A percentile compares a stretch with the other conserved stretches of the same genome.
phyloP scores from a whole-genome alignment of 768 basidiomycete species.

The Mycena maculata region DNA sequence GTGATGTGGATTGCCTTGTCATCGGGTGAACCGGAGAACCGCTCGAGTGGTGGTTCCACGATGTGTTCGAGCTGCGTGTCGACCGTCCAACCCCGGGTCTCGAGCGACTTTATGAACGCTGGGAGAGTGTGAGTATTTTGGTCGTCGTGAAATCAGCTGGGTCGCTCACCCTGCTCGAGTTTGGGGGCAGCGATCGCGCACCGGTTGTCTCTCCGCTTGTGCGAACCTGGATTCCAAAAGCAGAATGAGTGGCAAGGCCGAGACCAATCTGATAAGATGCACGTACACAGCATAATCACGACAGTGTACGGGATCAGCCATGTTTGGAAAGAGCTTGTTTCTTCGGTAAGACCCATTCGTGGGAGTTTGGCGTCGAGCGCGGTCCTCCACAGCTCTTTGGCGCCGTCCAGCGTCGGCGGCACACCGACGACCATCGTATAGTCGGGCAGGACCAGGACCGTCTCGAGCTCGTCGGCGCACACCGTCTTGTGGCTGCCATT shows the following conservation, averaged over 20 bases:
- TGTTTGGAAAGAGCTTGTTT: constrained; percentile 65
- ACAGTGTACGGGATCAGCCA: constrained; percentile 92
- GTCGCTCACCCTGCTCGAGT: constrained; percentile 71
- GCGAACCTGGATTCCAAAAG: constrained; percentile 74
- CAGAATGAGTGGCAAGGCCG: constrained; percentile 23
- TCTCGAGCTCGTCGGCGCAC: constrained; percentile 75
- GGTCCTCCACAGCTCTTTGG: constrained; percentile 73
- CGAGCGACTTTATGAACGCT: constrained; percentile 75
- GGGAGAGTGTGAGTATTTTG: constrained; percentile 17
- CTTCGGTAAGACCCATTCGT: constrained; percentile 56
- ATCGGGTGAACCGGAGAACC: constrained; percentile 60
- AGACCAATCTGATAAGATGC: constrained; percentile 23
- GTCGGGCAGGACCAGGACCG: constrained; percentile 92
- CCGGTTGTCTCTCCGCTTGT: constrained; percentile 92
- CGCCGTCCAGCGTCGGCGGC: constrained; percentile 70
- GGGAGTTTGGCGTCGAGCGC: constrained; percentile 71
- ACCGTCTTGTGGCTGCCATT: constrained; percentile 87
- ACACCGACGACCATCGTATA: constrained; percentile 87
- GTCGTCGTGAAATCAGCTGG: constrained; percentile 27
- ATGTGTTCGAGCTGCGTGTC: constrained; percentile 76
- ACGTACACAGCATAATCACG: constrained; percentile 88
- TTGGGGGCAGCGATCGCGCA: constrained; percentile 90
- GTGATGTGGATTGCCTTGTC: constrained; percentile 68
- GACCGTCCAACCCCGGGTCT: constrained; percentile 77
- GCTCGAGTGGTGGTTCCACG: constrained; percentile 70